These are phyloP conservation scores for Fraxinus angustifolia DNA, from an alignment of 305 asterid species.

Conservation along the genomic window DNA sequence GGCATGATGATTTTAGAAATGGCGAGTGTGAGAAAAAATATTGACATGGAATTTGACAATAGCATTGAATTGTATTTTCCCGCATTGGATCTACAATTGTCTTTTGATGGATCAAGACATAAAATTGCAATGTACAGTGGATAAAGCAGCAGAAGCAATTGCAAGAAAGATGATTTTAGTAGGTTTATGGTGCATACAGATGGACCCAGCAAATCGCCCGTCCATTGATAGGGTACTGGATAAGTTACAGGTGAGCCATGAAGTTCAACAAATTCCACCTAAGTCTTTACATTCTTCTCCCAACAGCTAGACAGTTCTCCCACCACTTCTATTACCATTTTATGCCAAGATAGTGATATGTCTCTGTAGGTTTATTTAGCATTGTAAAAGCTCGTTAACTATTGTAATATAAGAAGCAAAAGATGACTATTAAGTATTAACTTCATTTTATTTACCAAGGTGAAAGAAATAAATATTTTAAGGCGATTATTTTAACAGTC, in stretches of 20 bases:
- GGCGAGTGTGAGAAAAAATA: slow-evolving; percentile 32
- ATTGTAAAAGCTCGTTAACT: not conserved
- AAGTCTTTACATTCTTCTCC: slow-evolving; percentile 26
- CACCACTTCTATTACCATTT: not conserved
- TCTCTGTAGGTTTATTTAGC: not conserved
- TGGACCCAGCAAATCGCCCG: slow-evolving; percentile 29
- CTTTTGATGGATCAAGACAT: not conserved
- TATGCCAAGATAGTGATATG: not conserved
- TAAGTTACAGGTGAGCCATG: slow-evolving; percentile 37
- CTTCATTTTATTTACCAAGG: not conserved
- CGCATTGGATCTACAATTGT: not conserved
- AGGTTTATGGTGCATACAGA: slow-evolving; percentile 43
- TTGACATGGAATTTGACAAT: not conserved
- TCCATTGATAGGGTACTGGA: slow-evolving; percentile 32
- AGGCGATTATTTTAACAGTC: not conserved
- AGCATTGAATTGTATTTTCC: not conserved
- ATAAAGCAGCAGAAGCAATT: not conserved
- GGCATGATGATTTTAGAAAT: slow-evolving; percentile 40
- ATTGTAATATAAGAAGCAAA: not conserved
- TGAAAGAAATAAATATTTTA: not conserved
- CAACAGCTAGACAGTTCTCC: not conserved
- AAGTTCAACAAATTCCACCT: slow-evolving; percentile 33
- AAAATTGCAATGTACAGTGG: not conserved
- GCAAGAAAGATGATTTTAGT: slow-evolving; percentile 37
- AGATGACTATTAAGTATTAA: not conserved